These are phyloP conservation scores for Colletotrichum coccodes DNA, from an alignment of 2,329 filamentous ascomycete genomes.

Conservation along the genomic window DNA sequence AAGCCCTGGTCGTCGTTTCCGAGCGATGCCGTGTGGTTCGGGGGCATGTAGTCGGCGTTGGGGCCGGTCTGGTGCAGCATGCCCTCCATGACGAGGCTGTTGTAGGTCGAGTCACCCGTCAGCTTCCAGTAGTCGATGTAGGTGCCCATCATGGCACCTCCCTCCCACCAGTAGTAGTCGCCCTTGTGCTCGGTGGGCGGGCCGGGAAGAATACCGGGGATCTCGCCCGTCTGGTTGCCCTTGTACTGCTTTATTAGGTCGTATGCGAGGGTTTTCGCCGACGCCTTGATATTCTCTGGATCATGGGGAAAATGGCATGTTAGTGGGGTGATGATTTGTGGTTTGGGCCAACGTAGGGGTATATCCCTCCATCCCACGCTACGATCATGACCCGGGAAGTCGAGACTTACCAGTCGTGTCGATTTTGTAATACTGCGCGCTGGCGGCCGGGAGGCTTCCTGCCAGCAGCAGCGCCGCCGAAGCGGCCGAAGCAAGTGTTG, in stretches of 20 bases:
- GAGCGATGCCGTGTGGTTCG: conserved; percentile 66
- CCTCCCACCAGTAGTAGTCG: conserved; percentile 81
- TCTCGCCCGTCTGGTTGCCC: conserved; percentile 60
- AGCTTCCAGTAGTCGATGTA: conserved; percentile 77
- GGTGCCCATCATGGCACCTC: conserved; percentile 74
- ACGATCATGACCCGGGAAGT: background rate
- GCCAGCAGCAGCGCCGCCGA: conserved; percentile 28
- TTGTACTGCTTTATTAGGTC: conserved; percentile 63
- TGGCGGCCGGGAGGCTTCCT: conserved; percentile 27
- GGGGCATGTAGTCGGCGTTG: conserved; percentile 67
- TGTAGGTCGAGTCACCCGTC: conserved; percentile 73
- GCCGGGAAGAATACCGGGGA: conserved; percentile 66
- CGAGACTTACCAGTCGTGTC: conserved; percentile 41
- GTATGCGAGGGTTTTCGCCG: conserved; percentile 58
- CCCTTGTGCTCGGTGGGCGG: conserved; percentile 58
- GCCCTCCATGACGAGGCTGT: conserved; percentile 65
- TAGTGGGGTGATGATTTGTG: background rate
- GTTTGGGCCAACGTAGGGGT: background rate
- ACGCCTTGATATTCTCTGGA: conserved; percentile 56
- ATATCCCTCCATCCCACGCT: background rate
- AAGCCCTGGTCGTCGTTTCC: conserved; percentile 78
- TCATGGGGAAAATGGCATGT: background rate
- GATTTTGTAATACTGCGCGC: conserved; percentile 43
- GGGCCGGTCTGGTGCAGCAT: conserved; percentile 69
- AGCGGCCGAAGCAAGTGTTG: conserved; percentile 23